A percentile compares a stretch with the other conserved stretches of the same genome.
These are phyloP conservation scores for Ustilago nuda DNA, from an alignment of 1,284 basidiomycete genomes.

Conservation along the genomic window DNA sequence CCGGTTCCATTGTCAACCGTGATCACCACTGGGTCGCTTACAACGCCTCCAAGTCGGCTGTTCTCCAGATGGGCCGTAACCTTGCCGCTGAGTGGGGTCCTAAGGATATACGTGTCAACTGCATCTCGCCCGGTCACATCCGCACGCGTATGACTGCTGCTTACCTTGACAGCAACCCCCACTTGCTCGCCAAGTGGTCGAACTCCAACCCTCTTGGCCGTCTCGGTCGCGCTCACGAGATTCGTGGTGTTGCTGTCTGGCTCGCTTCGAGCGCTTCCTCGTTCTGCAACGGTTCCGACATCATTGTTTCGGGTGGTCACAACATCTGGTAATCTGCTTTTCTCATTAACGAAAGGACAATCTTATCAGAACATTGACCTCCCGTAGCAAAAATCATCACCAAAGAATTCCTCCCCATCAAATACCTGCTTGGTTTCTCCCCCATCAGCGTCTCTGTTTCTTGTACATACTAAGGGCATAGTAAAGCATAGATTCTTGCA, in stretches of 20 bases:
- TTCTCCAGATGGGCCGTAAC: conserved; percentile 83
- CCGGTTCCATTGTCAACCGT: conserved; percentile 83
- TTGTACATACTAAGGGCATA: conserved; percentile 51
- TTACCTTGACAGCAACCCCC: conserved; percentile 78
- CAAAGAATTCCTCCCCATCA: conserved; percentile 1
- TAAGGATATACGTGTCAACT: conserved; percentile 73
- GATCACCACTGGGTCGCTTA: conserved; percentile 79
- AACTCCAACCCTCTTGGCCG: conserved; percentile 79
- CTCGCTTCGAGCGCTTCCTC: conserved; percentile 74
- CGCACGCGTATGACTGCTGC: conserved; percentile 80
- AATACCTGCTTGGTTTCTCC: conserved; percentile 9
- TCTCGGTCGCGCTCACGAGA: conserved; percentile 80
- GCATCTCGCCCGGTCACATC: conserved; percentile 67
- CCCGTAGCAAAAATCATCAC: background rate
- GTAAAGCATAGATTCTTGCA: conserved; percentile 25
- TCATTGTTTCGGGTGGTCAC: conserved; percentile 69
- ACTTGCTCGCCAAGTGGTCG: conserved; percentile 80
- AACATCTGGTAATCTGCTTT: conserved; percentile 64
- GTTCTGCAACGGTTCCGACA: conserved; percentile 68
- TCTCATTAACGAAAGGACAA: conserved; percentile 17
- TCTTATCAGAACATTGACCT: conserved; percentile 11
- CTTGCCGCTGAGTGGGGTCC: conserved; percentile 84
- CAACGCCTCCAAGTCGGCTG: conserved; percentile 83
- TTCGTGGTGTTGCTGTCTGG: conserved; percentile 82
- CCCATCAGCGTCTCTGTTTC: conserved; percentile 19